Percentiles rank a stretch among this genome's conserved stretches.
These are phyloP conservation scores for Raphanus raphanistrum DNA, from an alignment of 345 rosid genomes.

Conservation along the genomic window DNA sequence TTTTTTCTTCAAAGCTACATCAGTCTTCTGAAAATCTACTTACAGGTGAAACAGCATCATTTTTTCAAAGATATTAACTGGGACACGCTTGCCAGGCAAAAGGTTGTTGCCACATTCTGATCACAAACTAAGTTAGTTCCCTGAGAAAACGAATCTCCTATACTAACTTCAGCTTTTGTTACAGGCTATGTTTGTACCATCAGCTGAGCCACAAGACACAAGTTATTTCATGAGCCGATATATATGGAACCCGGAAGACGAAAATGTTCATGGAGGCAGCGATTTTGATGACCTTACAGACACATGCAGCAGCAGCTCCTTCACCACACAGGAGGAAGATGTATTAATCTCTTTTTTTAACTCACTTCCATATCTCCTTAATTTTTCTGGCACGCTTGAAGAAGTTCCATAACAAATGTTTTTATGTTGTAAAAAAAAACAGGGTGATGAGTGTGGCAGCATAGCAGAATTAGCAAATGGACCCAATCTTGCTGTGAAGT, in stretches of 20 bases:
- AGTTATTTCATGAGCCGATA: slow-evolving; percentile 95
- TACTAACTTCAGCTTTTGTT: slow-evolving; percentile 14
- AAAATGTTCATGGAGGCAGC: slow-evolving; percentile 70
- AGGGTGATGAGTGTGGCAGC: slow-evolving; percentile 86
- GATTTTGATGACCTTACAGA: slow-evolving; percentile 85
- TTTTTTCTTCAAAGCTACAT: neutral
- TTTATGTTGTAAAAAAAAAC: slow-evolving; percentile 31
- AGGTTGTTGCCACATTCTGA: slow-evolving; percentile 45
- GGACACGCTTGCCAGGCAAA: slow-evolving; percentile 95
- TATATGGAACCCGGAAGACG: slow-evolving; percentile 89
- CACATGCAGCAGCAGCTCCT: slow-evolving; percentile 73
- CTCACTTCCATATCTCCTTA: neutral
- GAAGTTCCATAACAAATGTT: neutral
- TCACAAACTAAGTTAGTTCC: neutral
- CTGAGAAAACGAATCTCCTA: neutral
- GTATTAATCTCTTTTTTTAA: slow-evolving; percentile 39
- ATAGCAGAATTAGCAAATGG: slow-evolving; percentile 66
- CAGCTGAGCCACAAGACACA: slow-evolving; percentile 78
- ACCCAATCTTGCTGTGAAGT: slow-evolving; percentile 66
- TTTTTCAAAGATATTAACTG: slow-evolving; percentile 88
- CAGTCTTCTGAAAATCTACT: slow-evolving; percentile 15
- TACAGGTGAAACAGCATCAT: slow-evolving; percentile 79
- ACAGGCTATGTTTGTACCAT: slow-evolving; percentile 96
- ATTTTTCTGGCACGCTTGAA: neutral
- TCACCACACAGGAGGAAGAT: slow-evolving; percentile 73